Base-by-base conservation (phyloP, 1,284 basidiomycete genomes). In the Apiotrichum akiyoshidainum region DNA sequence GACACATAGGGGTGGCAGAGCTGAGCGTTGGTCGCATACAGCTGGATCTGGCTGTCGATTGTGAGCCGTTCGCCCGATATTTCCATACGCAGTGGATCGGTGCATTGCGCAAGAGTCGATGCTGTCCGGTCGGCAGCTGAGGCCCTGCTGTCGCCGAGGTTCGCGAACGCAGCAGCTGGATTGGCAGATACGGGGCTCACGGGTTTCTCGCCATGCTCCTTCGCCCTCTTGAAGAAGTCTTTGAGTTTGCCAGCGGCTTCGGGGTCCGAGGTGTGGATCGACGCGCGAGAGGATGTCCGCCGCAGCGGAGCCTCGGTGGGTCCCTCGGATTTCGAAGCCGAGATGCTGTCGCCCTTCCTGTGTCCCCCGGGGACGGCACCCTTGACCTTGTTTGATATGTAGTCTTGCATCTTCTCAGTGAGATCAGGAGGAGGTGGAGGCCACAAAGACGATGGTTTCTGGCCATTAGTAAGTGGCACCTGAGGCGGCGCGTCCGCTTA, bases 401-500 rank as follows among this genome's bases (percentile, higher is more conserved):
- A 81, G 12, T 81, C 80, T 62, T 86, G 88, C 17, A 92, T 85
- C 42, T 77, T 77, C 21, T 71, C 78, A 10, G 86, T 87, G 37
- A 90, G 75, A 53, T 88, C 87, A 22, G 87, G 84, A 1, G 89
- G 81, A 0, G 93, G 92, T 1, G 92, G 92, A 1, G 93, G 93
- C 93, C 93, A 97, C 9, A 96, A 80, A 1, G 86, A 84, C 48
- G 89, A 92, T 0, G 92, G 92, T 72, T 92, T 93, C 78, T 92
- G 85, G 17, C 17, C 48, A 61, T 14, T 65, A 64, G 33, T 5
- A n/a, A 31, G 22, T 9, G n/a, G 6, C 31, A 0, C 10, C 46
- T 14, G 17, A 44, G 5, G 42, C 12, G n/a, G n/a, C 8, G 7
- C n/a, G 16, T 9, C n/a, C n/a, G 61, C 71, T 49, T 44, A 77